A percentile compares a stretch with the other conserved stretches of the same genome.
Evolutionary conservation across 1,284 basidiomycete genomes (phyloP).

Genomic region (Peniophora sp.): DNA sequence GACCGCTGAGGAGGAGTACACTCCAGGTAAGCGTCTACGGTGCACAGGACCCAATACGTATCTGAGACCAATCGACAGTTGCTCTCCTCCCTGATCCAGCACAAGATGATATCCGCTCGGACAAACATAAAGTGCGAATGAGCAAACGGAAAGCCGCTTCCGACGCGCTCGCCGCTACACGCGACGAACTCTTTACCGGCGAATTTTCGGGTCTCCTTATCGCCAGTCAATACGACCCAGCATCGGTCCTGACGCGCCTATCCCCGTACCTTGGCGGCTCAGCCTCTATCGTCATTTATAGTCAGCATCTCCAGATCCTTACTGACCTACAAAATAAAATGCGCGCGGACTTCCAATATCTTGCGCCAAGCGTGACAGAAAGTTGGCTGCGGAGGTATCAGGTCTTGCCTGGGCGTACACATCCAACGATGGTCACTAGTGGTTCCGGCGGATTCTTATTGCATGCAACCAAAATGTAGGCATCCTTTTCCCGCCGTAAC

Average conservation of each 20-base stretch:
- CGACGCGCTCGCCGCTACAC: constrained; percentile 50
- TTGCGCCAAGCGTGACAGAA: constrained; percentile 81
- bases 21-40: constrained; percentile 44
- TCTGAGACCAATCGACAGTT: constrained; percentile 27
- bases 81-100: constrained; percentile 49
- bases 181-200: constrained; percentile 81
- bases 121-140: constrained; percentile 61
- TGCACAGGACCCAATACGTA: constrained; percentile 1
- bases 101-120: constrained; percentile 45
- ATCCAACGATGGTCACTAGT: constrained; percentile 91
- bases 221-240: constrained; percentile 82
- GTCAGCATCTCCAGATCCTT: constrained; percentile 76
- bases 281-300: constrained; percentile 81
- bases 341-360: constrained; percentile 58
- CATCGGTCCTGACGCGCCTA: constrained; percentile 72
- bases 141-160: constrained; percentile 64
- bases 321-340: constrained; percentile 72
- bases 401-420: constrained; percentile 87
- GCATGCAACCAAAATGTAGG: constrained; percentile 80
- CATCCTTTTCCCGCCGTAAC: constrained; percentile 7
- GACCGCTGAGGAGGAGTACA: constrained; percentile 74
- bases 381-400: constrained; percentile 90
- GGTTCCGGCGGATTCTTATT: constrained; percentile 88
- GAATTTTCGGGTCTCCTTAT: constrained; percentile 84
- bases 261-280: constrained; percentile 79